These are phyloP conservation scores for Lupinus albus DNA, from an alignment of 306 rosid species.

Conservation along the genomic window DNA sequence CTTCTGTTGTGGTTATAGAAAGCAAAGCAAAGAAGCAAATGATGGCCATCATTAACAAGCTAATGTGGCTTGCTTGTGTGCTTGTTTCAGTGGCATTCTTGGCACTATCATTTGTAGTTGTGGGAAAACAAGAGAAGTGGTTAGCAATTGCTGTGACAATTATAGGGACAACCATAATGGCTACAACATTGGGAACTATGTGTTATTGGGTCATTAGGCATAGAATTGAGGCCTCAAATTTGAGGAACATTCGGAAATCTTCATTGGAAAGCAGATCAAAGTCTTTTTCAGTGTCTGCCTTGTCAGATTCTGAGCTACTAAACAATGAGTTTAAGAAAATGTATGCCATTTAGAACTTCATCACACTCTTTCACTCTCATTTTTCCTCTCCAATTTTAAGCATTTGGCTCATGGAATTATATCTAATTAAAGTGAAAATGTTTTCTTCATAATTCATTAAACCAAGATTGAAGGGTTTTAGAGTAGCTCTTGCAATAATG, in stretches of 20 bases:
- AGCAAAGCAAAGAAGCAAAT: constrained; percentile 98
- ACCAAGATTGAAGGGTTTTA: background rate
- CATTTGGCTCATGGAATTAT: constrained; percentile 6
- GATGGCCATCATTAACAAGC: constrained; percentile 96
- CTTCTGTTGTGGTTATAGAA: constrained; percentile 91
- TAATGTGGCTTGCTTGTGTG: constrained; percentile 96
- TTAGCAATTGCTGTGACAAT: constrained; percentile 80
- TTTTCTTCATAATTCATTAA: background rate
- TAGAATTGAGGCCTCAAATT: constrained; percentile 75
- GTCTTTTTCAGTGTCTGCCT: constrained; percentile 62
- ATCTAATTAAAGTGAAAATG: background rate
- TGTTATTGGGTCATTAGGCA: constrained; percentile 85
- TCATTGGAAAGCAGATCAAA: constrained; percentile 72
- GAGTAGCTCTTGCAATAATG: no score
- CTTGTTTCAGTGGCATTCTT: constrained; percentile 80
- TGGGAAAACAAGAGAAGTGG: constrained; percentile 74
- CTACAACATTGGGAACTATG: constrained; percentile 89
- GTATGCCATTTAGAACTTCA: constrained; percentile 73
- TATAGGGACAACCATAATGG: constrained; percentile 90
- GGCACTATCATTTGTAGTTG: constrained; percentile 88
- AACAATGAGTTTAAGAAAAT: constrained; percentile 80
- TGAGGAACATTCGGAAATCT: constrained; percentile 64
- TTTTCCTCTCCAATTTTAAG: background rate
- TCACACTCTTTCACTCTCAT: background rate
- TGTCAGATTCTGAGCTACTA: constrained; percentile 79